Base-by-base conservation (phyloP, 2,329 filamentous ascomycete genomes). In the Claviceps sp. region DNA sequence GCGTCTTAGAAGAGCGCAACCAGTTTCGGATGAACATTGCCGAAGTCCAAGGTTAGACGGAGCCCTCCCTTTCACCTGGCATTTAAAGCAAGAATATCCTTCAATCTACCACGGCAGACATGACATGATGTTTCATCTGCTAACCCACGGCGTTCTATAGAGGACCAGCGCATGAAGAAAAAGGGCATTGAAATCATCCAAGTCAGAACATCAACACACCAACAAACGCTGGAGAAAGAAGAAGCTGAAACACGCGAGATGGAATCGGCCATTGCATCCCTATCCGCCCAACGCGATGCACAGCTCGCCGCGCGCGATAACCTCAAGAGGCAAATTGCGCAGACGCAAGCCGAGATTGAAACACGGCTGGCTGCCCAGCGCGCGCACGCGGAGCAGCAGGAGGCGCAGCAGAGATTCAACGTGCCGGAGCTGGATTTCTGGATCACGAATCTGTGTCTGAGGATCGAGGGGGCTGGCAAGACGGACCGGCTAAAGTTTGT, bases 391-490 rank as follows among this genome's bases (percentile, higher is more conserved):
- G 77, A 80, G 56, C 82, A 88, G 59, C 74, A 95, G 40, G 88
- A 94, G 61, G 79, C 84, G 2, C 91, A 97, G 70, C 81, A 86
- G 51, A 81, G 88, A 37, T 86, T 91, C 68, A 97, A 98, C 68
- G 79, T 87, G 44, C 93, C 93, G 0, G 93, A 98, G 71, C 76
- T 98, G 46, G 86, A 90, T 59, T 97, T 97, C 65, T 98, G 93
- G 93, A 86, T 95, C 65, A 85, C 85, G 51, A 93, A 91, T 64
- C 73, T 98, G 54, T 90, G 91, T 54, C 68, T 97, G 64, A 76
- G 85, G 55, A 94, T 98, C 62, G 91, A 97, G 64, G 91, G 91
- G 1, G 86, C 87, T 0, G 90, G 88, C 1, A 79, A 81, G 63
- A 83, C 87, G 56, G 90, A 96, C 68, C 78, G 86, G 26, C 74